Evolutionary conservation across 192 early-diverging fungal genomes (phyloP).

Genomic region (Linderina pennispora): DNA sequence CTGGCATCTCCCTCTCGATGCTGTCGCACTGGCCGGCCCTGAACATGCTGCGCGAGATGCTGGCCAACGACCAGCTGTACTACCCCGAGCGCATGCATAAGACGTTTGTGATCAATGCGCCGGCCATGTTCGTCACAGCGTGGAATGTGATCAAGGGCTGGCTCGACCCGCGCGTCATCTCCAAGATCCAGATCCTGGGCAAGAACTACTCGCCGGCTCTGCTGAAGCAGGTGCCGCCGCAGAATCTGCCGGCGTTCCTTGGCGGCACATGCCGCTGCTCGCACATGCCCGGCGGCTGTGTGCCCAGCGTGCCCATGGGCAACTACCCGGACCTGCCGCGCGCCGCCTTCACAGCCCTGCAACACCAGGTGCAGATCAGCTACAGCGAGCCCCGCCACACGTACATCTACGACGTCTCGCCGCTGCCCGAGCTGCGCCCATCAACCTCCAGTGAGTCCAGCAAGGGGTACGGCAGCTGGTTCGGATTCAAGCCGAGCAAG

Average conservation of each 20-base stretch:
- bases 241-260: constrained; percentile 64
- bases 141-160: constrained; percentile 73
- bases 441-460: constrained; percentile 12
- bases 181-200: constrained; percentile 52
- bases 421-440: background rate
- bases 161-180: constrained; percentile 68
- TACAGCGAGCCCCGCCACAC: constrained; percentile 33
- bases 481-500: constrained; percentile 26
- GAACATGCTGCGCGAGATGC: constrained; percentile 63
- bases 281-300: constrained; percentile 67
- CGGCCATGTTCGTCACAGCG: constrained; percentile 78
- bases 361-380: constrained; percentile 30
- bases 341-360: constrained; percentile 19
- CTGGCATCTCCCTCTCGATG: constrained; percentile 73
- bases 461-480: constrained; percentile 30
- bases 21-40: constrained; percentile 59
- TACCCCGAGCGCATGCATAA: constrained; percentile 93
- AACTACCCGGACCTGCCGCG: constrained; percentile 40
- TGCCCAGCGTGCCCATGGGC: constrained; percentile 27
- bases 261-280: constrained; percentile 68
- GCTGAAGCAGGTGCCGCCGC: constrained; percentile 56
- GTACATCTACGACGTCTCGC: constrained; percentile 20
- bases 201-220: constrained; percentile 53
- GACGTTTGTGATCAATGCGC: constrained; percentile 92
- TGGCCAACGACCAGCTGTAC: constrained; percentile 83